A percentile compares a stretch with the other conserved stretches of the same genome.
phyloP scores from a whole-genome alignment of 192 early-diverging fungal species.

The Jimgerdemannia flammicorona region DNA sequence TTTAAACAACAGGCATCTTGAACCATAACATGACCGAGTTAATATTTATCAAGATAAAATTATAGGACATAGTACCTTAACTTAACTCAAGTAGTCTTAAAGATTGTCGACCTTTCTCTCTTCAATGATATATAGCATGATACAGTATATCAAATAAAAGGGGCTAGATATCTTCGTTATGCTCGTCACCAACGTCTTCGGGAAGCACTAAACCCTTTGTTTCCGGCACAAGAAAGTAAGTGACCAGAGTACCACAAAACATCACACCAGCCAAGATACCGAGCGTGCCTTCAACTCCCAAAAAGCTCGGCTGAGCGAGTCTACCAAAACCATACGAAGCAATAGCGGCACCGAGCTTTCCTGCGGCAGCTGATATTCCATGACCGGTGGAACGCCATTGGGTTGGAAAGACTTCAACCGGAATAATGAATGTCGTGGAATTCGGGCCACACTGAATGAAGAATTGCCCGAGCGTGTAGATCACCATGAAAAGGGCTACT shows the following conservation, averaged over 20 bases:
- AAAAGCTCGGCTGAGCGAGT: conserved; percentile 21
- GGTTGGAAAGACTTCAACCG: conserved; percentile 55
- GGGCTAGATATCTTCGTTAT: too few species aligned
- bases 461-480: conserved; percentile 36
- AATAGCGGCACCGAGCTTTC: conserved; percentile 62
- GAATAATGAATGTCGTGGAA: conserved; percentile 66
- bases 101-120: too few species aligned
- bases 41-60: too few species aligned
- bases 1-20: too few species aligned
- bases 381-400: conserved; percentile 58
- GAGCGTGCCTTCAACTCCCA: conserved; percentile 15
- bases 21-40: too few species aligned
- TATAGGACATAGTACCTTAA: too few species aligned
- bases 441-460: conserved; percentile 72
- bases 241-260: conserved; percentile 37
- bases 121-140: too few species aligned
- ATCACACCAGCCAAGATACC: conserved; percentile 42
- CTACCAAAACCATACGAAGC: conserved; percentile 40
- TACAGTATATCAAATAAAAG: too few species aligned
- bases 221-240: conserved; percentile 47
- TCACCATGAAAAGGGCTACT: conserved; percentile 42
- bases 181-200: too few species aligned
- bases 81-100: too few species aligned
- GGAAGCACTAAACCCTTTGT: conserved; percentile 41
- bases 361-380: conserved; percentile 65